phyloP scores from a whole-genome alignment of 805 yeast genomes.

The Yamadazyma phyllophila region DNA sequence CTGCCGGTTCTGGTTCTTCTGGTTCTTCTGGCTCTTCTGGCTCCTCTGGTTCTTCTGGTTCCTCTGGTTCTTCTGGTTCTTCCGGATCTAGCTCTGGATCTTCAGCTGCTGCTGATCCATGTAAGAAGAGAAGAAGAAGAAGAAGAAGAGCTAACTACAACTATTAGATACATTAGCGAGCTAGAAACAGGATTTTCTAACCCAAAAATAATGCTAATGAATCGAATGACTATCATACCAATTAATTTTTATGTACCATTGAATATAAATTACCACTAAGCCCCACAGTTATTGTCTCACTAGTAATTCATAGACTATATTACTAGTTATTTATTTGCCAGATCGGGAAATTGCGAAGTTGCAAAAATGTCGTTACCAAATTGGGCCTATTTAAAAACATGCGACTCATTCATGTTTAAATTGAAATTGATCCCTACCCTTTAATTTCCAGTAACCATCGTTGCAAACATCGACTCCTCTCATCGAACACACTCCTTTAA shows the following conservation, averaged over 20 bases:
- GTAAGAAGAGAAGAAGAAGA: slow-evolving; percentile 37
- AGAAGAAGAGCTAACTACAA: slow-evolving; percentile 20
- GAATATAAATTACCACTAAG: background rate
- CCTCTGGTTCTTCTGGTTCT: background rate
- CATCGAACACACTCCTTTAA: background rate
- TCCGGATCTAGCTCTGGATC: slow-evolving; percentile 3
- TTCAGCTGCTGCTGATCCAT: slow-evolving; percentile 18
- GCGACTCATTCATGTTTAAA: background rate
- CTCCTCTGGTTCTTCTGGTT: slow-evolving; percentile 4
- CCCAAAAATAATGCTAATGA: slow-evolving; percentile 1
- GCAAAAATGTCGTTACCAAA: slow-evolving; percentile 1
- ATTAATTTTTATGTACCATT: slow-evolving; percentile 3
- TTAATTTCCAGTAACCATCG: background rate
- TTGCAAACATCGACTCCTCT: background rate
- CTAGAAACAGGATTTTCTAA: slow-evolving; percentile 1
- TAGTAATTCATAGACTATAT: too few species aligned
- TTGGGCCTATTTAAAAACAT: background rate
- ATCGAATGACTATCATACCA: slow-evolving; percentile 7
- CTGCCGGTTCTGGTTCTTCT: slow-evolving; percentile 11
- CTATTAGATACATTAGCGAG: slow-evolving; percentile 9
- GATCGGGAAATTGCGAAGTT: slow-evolving; percentile 1
- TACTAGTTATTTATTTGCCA: background rate
- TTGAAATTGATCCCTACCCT: background rate
- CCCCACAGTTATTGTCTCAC: background rate
- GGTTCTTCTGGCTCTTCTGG: slow-evolving; percentile 12